Percentiles rank a stretch among this genome's conserved stretches.
These are phyloP conservation scores for Cnidoscolus chayamansa DNA, from an alignment of 441 rosid genomes.

Conservation along the genomic window DNA sequence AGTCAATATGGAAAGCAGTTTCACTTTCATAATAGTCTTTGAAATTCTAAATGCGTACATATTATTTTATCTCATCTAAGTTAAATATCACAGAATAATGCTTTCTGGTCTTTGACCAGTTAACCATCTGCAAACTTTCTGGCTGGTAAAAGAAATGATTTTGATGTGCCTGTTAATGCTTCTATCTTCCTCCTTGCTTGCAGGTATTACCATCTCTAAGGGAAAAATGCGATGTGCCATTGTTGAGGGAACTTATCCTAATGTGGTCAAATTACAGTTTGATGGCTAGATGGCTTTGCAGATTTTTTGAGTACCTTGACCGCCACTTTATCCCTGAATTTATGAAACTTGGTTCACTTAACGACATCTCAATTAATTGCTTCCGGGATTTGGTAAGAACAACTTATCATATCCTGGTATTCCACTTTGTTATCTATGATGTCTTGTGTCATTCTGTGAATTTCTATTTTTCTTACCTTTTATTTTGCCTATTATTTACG, in stretches of 20 bases:
- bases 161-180: background rate
- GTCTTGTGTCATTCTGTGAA: background rate
- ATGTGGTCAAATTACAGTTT: constrained; percentile 42
- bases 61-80: no score
- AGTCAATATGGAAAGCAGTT: background rate
- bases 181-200: background rate
- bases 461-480: background rate
- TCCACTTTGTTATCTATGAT: background rate
- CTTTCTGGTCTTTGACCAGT: background rate
- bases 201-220: constrained; percentile 9
- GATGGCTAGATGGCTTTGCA: constrained; percentile 41
- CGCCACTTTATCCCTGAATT: constrained; percentile 29
- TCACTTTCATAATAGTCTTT: background rate
- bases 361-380: background rate
- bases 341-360: background rate
- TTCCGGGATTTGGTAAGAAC: constrained; percentile 5
- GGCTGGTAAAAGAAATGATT: background rate
- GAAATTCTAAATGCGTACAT: no score
- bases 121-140: background rate
- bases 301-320: constrained; percentile 34
- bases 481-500: background rate
- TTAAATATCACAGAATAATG: no score
- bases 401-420: background rate
- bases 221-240: constrained; percentile 23
- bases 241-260: constrained; percentile 32